These are phyloP conservation scores for Cocos nucifera DNA, from an alignment of 176 grass and related monocot genomes.

Conservation along the genomic window DNA sequence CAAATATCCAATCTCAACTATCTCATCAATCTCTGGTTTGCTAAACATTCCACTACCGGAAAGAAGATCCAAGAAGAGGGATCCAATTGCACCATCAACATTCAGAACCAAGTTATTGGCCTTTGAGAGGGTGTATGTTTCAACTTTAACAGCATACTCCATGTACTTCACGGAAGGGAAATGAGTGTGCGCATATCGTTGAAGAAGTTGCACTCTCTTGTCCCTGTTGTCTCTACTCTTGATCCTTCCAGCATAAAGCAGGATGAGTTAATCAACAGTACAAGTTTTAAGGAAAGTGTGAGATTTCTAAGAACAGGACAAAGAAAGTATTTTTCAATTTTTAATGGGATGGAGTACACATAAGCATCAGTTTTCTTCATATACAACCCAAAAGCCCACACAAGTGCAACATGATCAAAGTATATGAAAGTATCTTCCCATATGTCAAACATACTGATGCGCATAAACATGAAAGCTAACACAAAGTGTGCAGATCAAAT, in stretches of 20 bases:
- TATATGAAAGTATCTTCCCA: too few species aligned
- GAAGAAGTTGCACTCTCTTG: conserved; percentile 91
- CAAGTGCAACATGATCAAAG: too few species aligned
- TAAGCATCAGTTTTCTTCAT: neutral
- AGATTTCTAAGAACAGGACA: too few species aligned
- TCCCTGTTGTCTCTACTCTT: conserved; percentile 99
- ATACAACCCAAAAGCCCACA: neutral
- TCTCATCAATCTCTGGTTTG: conserved; percentile 92
- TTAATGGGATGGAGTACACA: too few species aligned
- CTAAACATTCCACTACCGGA: conserved; percentile 96
- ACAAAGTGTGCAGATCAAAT: too few species aligned
- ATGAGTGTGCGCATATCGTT: conserved; percentile 33
- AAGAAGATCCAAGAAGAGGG: conserved; percentile 95
- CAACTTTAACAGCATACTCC: too few species aligned
- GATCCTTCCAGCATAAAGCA: conserved; percentile 40
- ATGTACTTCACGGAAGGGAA: too few species aligned
- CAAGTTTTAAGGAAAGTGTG: neutral
- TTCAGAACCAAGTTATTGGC: conserved; percentile 58
- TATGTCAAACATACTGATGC: too few species aligned
- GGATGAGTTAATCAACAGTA: neutral
- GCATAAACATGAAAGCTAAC: too few species aligned
- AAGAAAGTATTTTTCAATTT: too few species aligned
- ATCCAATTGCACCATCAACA: conserved; percentile 7
- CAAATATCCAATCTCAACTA: conserved; percentile 88
- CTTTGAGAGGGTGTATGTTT: too few species aligned